Evolutionary conservation across 2,329 filamentous ascomycete genomes (phyloP).

Genomic region (Parascedosporium putredinis): DNA sequence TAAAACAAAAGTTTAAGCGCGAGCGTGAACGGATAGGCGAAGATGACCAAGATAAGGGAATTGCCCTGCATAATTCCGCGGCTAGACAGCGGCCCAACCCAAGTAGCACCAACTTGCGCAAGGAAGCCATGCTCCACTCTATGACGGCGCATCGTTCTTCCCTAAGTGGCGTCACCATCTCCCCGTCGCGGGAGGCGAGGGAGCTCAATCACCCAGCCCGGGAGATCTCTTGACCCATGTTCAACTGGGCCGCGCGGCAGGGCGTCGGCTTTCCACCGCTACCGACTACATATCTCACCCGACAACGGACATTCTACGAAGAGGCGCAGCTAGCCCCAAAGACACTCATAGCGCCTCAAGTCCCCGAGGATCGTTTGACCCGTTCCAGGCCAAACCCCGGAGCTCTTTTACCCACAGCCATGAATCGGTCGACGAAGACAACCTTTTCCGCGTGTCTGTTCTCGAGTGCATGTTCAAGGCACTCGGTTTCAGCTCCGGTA

Average conservation of each 20-base stretch:
- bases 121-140: slow-evolving; percentile 68
- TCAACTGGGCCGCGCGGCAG: slow-evolving; percentile 54
- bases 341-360: slow-evolving; percentile 15
- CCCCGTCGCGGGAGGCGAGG: slow-evolving; percentile 28
- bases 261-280: slow-evolving; percentile 28
- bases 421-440: slow-evolving; percentile 79
- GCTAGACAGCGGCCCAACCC: slow-evolving; percentile 47
- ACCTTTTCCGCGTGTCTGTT: slow-evolving; percentile 79
- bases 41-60: slow-evolving; percentile 81
- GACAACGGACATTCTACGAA: slow-evolving; percentile 14
- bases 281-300: slow-evolving; percentile 14
- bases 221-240: slow-evolving; percentile 75
- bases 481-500: slow-evolving; percentile 66
- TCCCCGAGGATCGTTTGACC: slow-evolving; percentile 39
- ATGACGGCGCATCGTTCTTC: slow-evolving; percentile 39
- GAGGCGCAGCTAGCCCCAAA: slow-evolving; percentile 33
- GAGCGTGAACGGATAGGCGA: slow-evolving; percentile 74
- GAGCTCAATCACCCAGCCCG: slow-evolving; percentile 46
- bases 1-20: slow-evolving; percentile 86
- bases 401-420: slow-evolving; percentile 53
- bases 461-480: slow-evolving; percentile 93
- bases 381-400: slow-evolving; percentile 40
- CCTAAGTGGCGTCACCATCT: slow-evolving; percentile 28
- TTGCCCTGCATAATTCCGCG: slow-evolving; percentile 79
- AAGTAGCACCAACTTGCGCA: slow-evolving; percentile 64